These are phyloP conservation scores for Pseudovirgaria hyperparasitica DNA, from an alignment of 2,329 filamentous ascomycete species.

Conservation along the genomic window DNA sequence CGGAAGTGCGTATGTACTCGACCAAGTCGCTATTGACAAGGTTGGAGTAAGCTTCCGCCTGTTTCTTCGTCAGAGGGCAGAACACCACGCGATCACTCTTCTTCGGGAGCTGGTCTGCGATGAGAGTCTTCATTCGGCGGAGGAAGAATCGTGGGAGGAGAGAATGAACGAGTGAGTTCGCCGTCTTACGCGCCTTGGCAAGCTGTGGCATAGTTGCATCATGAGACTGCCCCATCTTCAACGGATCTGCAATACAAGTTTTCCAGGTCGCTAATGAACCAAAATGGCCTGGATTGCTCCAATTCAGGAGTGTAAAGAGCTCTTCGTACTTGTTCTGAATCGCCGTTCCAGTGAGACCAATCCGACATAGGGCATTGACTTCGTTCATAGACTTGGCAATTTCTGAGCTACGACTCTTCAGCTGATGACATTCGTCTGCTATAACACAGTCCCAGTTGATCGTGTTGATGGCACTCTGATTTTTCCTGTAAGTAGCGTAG, in stretches of 20 bases:
- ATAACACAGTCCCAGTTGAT: conserved; percentile 89
- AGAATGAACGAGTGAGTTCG: conserved; percentile 73
- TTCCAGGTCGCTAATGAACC: conserved; percentile 65
- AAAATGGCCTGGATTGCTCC: conserved; percentile 75
- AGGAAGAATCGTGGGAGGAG: conserved; percentile 83
- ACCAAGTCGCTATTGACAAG: conserved; percentile 65
- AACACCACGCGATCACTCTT: conserved; percentile 94
- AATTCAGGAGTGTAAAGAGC: conserved; percentile 90
- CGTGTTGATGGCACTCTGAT: conserved; percentile 65
- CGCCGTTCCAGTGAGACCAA: conserved; percentile 87
- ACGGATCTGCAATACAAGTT: conserved; percentile 59
- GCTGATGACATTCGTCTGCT: conserved; percentile 82
- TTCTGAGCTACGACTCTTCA: conserved; percentile 69
- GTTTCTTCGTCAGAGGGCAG: conserved; percentile 73
- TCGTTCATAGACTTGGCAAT: conserved; percentile 80
- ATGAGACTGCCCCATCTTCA: conserved; percentile 83
- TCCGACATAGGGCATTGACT: conserved; percentile 80
- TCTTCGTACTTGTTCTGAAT: conserved; percentile 98
- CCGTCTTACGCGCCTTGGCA: conserved; percentile 66
- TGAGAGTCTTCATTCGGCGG: conserved; percentile 82
- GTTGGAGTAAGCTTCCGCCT: conserved; percentile 70
- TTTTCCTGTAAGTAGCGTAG: conserved; percentile 73
- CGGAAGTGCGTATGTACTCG: conserved; percentile 52
- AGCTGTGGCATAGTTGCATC: conserved; percentile 78
- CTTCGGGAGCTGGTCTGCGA: conserved; percentile 83